Conservation (phyloP, 2,329 filamentous ascomycete species). For the Coniella vitis region DNA sequence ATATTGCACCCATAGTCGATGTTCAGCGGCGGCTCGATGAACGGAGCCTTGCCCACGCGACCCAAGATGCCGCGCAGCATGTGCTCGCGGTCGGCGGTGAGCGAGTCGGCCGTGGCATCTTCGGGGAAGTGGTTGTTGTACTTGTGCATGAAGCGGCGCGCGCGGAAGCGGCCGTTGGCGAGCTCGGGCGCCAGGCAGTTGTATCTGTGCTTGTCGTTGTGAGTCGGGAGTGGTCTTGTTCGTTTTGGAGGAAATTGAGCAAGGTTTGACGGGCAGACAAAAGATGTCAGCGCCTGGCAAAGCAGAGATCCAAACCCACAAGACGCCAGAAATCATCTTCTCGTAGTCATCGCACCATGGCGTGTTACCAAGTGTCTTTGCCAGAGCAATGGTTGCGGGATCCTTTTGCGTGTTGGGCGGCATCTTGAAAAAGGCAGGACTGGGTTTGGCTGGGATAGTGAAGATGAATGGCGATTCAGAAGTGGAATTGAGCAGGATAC, state of each 20-base stretch:
- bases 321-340: conserved; percentile 57
- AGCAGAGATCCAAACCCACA: too few relatives aligned
- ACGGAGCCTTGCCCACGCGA: conserved; percentile 41
- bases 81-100: conserved; percentile 32
- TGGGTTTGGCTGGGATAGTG: too few relatives aligned
- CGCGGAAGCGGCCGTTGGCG: conserved; percentile 42
- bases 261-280: too few relatives aligned
- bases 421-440: conserved; percentile 26
- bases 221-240: not conserved
- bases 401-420: conserved; percentile 34
- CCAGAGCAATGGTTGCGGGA: conserved; percentile 33
- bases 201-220: conserved; percentile 36
- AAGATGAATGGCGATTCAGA: too few relatives aligned
- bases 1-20: conserved; percentile 64
- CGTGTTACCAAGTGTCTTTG: conserved; percentile 41
- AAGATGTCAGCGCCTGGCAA: too few relatives aligned
- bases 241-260: not conserved
- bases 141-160: conserved; percentile 48
- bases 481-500: too few relatives aligned
- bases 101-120: conserved; percentile 34
- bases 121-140: conserved; percentile 52
- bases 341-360: conserved; percentile 56
- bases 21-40: conserved; percentile 54
- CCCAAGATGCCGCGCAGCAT: conserved; percentile 45
- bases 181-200: conserved; percentile 42